Conservation (phyloP, 139 green algal genomes). For the Pseudopediastrum boryanum region DNA sequence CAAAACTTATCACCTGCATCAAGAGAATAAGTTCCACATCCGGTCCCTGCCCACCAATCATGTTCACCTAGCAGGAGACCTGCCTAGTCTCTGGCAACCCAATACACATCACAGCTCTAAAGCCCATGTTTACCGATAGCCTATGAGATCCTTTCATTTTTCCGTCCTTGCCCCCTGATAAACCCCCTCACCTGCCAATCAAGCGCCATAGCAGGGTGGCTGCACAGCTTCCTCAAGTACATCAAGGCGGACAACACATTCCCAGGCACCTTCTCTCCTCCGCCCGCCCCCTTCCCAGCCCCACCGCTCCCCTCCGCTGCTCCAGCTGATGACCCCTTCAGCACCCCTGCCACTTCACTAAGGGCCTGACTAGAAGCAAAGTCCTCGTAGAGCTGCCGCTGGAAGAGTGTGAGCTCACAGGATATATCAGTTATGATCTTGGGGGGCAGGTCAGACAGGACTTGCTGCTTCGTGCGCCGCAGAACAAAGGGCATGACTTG, state of each 20-base stretch:
- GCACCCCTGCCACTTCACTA: neutral
- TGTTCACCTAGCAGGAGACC: too few relatives aligned
- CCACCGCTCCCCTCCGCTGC: slow-evolving; percentile 13
- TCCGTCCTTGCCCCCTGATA: too few relatives aligned
- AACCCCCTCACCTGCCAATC: slow-evolving; percentile 55
- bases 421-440: slow-evolving; percentile 95
- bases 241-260: slow-evolving; percentile 81
- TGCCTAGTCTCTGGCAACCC: too few relatives aligned
- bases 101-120: too few relatives aligned
- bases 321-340: slow-evolving; percentile 51
- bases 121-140: too few relatives aligned
- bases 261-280: slow-evolving; percentile 6
- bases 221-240: slow-evolving; percentile 95
- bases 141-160: neutral
- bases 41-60: too few relatives aligned
- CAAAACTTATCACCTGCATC: too few relatives aligned
- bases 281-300: neutral
- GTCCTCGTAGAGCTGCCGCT: slow-evolving; percentile 86
- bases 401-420: slow-evolving; percentile 82
- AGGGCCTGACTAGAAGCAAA: slow-evolving; percentile 55
- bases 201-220: slow-evolving; percentile 91
- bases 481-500: slow-evolving; percentile 96
- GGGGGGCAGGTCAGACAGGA: slow-evolving; percentile 93
- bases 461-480: slow-evolving; percentile 95
- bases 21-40: too few relatives aligned